phyloP scores from a whole-genome alignment of 2,329 filamentous ascomycete genomes.

The Incumbomyces delicatus region DNA sequence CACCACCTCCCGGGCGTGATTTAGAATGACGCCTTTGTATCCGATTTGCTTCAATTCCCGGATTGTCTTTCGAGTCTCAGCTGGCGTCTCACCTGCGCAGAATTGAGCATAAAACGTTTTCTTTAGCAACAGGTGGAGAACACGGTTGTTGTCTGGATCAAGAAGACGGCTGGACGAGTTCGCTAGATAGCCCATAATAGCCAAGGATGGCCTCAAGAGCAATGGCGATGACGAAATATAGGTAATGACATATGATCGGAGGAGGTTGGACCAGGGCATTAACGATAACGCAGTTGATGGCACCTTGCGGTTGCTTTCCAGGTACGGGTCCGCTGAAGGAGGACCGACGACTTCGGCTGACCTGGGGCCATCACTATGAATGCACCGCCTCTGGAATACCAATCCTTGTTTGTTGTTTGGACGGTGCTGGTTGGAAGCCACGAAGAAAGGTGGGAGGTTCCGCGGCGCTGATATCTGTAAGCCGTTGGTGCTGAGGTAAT shows the following conservation, averaged over 20 bases:
- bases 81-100: constrained; percentile 67
- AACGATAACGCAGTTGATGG: constrained; percentile 14
- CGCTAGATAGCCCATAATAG: constrained; percentile 58
- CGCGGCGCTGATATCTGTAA: not conserved
- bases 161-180: constrained; percentile 57
- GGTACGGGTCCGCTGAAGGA: not conserved
- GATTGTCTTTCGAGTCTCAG: constrained; percentile 59
- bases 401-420: not conserved
- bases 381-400: constrained; percentile 9
- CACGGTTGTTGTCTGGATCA: constrained; percentile 63
- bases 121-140: constrained; percentile 62
- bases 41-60: constrained; percentile 60
- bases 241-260: constrained; percentile 21
- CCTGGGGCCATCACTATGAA: constrained; percentile 14
- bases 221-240: constrained; percentile 26
- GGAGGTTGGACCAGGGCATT: constrained; percentile 15
- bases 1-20: constrained; percentile 75
- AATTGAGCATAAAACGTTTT: constrained; percentile 86
- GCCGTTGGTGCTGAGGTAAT: not conserved
- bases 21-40: constrained; percentile 73
- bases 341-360: constrained; percentile 10
- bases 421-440: not conserved
- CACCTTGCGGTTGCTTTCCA: constrained; percentile 3
- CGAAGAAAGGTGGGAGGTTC: not conserved
- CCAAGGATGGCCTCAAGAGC: constrained; percentile 61